These are phyloP conservation scores for Histomonas meleagridis DNA, from an alignment of 208 protist species.

Conservation along the genomic window DNA sequence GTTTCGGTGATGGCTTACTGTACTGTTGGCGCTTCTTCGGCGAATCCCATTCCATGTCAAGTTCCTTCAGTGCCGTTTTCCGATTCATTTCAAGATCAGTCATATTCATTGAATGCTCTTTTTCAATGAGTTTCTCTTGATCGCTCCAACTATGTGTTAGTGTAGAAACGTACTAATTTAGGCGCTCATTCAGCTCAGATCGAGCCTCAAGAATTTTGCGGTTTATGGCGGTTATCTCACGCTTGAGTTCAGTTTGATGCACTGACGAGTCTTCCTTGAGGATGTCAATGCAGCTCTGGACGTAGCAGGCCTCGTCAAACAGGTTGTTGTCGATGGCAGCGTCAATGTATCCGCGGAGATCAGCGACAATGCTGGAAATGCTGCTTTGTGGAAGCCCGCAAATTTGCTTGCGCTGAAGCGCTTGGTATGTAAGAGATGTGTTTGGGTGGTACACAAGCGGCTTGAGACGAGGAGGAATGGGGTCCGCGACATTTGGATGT, in stretches of 20 bases:
- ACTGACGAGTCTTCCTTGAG: not conserved
- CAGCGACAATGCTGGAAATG: not conserved
- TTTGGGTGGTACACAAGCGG: not conserved
- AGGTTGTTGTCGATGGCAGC: not conserved
- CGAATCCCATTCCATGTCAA: conserved; percentile 24
- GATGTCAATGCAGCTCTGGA: not conserved
- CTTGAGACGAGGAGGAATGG: not conserved
- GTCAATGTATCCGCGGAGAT: conserved; percentile 22
- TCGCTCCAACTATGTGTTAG: not conserved
- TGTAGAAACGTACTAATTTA: not conserved
- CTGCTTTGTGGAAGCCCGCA: not conserved
- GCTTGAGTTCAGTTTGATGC: not conserved
- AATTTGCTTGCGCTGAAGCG: not conserved
- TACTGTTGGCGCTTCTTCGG: not conserved
- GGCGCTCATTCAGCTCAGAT: not conserved
- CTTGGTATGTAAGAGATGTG: not conserved
- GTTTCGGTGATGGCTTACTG: conserved; percentile 10
- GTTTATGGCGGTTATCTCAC: not conserved
- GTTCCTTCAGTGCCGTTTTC: not conserved
- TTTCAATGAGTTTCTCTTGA: not conserved
- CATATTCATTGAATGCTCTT: not conserved
- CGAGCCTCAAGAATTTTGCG: not conserved
- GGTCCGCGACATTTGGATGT: too few species aligned
- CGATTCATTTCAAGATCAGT: not conserved
- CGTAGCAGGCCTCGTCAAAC: not conserved